Evolutionary conservation across 306 rosid genomes (phyloP), one percentile per base, ranked within the genome.

Genomic region (Prunus mongolica): DNA sequence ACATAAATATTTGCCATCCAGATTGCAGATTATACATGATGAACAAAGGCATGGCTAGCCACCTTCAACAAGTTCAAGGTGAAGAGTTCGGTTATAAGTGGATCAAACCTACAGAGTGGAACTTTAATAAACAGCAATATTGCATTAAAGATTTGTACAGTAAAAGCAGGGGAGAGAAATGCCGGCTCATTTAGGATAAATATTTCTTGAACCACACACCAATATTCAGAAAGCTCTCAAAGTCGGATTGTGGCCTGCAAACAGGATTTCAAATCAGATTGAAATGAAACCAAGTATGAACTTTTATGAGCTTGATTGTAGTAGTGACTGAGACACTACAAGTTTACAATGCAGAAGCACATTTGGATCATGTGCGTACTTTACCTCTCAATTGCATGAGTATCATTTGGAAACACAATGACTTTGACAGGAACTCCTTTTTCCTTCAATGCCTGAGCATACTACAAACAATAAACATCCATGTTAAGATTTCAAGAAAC

Each of bases 211-310:
- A 94, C 97, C 96, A 94, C 25, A 85, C 87, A 14, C 91, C 97
- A 77, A 94, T 89, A 75, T 89, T 94, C 56, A 94, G 91, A 83
- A 78, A 92, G 86, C 92, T 86, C 86, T 94, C 98, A 18, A 86
- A 94, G 83, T 92, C 93, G 2, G 98, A 87, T 85, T 89, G 96
- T n/a, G 98, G 98, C 85, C 98, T 94, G 78, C 60, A 70, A 22
- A 51, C 28, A 30, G 2, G 22, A 72, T 20, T 56, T 56, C 22
- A 14, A 38, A 72, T n/a, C 28, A 71, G 52, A 72, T 56, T 72
- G 15, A 34, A 38, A 13, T 22, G 38, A 34, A 34, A 34, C 65
- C 6, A 38, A 34, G 51, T 7, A 54, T 52, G 50, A 54, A 62
- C n/a, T 6, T 70, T 3, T 28, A 71, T 34, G 15, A 54, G 22